Evolutionary conservation across 2,329 filamentous ascomycete genomes (phyloP).

Genomic region (Knoxdaviesia capensis): DNA sequence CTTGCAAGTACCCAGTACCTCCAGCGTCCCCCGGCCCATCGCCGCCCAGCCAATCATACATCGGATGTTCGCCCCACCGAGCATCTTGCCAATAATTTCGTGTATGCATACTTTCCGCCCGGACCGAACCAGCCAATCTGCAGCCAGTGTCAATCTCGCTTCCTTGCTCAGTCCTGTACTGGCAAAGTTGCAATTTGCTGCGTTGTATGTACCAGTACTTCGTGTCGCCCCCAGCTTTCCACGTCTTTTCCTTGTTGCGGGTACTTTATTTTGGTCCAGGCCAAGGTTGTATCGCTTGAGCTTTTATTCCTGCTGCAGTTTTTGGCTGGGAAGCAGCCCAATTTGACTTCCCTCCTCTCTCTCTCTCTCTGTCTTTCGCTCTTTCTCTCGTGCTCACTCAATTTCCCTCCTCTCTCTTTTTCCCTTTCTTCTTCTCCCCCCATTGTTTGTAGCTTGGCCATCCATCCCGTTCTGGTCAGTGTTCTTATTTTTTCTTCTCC

Average conservation of each 20-base stretch:
- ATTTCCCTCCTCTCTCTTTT: neutral
- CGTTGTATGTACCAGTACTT: neutral
- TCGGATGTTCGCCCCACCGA: too few relatives aligned
- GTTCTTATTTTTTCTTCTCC: neutral
- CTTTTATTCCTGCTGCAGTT: neutral
- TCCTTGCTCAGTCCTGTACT: neutral
- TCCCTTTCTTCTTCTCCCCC: constrained; percentile 1
- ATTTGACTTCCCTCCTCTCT: neutral
- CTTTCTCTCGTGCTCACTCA: constrained; percentile 1
- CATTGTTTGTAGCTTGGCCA: neutral
- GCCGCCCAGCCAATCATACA: too few relatives aligned
- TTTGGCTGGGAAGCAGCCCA: neutral
- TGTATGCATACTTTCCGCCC: too few relatives aligned
- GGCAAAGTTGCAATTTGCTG: neutral
- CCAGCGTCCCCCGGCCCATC: too few relatives aligned
- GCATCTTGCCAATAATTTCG: too few relatives aligned
- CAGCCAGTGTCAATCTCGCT: too few relatives aligned
- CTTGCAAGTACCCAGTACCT: too few relatives aligned
- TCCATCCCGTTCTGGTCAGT: neutral
- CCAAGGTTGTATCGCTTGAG: too few relatives aligned
- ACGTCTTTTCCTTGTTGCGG: too few relatives aligned
- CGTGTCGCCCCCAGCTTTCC: too few relatives aligned
- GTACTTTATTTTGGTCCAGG: too few relatives aligned
- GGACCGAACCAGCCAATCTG: too few relatives aligned
- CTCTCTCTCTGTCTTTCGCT: neutral